Conservation (phyloP, 2,329 filamentous ascomycete genomes). For the Penicillium italicum region DNA sequence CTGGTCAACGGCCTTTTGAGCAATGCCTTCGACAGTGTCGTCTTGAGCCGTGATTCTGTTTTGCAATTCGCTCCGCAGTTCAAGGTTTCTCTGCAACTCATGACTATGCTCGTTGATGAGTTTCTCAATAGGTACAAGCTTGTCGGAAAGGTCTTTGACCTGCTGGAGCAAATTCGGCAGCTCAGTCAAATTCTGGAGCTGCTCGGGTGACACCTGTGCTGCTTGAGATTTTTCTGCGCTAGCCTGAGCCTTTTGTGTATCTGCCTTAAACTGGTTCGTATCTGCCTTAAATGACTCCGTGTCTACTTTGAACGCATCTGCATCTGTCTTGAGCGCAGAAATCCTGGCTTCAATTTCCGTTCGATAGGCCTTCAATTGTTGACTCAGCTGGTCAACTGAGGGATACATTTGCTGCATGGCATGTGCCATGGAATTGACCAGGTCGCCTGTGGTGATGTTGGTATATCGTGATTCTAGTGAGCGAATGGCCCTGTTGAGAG, state of each 20-base stretch:
- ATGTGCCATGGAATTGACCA: slow-evolving; percentile 35
- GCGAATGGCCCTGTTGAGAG: slow-evolving; percentile 25
- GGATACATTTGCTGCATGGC: slow-evolving; percentile 39
- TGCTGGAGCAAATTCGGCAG: not conserved
- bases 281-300: not conserved
- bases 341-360: not conserved
- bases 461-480: slow-evolving; percentile 50
- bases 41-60: not conserved
- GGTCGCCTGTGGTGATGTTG: slow-evolving; percentile 44
- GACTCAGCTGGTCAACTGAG: slow-evolving; percentile 6
- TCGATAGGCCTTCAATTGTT: not conserved
- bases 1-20: not conserved
- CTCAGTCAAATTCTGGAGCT: not conserved
- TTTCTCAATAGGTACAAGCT: not conserved
- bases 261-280: not conserved
- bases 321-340: not conserved
- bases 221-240: not conserved
- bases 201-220: not conserved
- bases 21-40: not conserved
- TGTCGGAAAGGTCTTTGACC: not conserved
- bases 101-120: not conserved
- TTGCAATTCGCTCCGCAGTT: not conserved
- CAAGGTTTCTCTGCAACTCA: not conserved
- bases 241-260: not conserved
- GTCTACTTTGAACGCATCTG: not conserved